Base-by-base conservation (phyloP, 257 asterid genomes). In the Primulina tabacum region DNA sequence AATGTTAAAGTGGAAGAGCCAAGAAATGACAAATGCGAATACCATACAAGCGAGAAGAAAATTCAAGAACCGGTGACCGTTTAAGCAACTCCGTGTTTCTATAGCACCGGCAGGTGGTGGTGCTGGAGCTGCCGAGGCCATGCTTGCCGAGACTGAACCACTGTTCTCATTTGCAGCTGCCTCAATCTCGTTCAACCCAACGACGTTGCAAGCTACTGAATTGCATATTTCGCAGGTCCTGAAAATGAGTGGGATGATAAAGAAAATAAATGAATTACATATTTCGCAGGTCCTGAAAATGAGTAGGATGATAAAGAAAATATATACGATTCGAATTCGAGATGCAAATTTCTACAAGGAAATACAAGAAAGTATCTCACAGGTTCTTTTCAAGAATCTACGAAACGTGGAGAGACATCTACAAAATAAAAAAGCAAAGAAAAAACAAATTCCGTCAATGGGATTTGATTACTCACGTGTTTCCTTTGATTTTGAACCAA, bases 401-500 rank as follows among this genome's bases (percentile, higher is more conserved):
- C 2, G 30, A 28, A 28, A 28, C 30, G 30, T 28, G 30, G 3
- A 47, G 18, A 47, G 4, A 14, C 18, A 47, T 47, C 55, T 12
- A 11, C 9, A 35, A 35, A 35, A 35, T 6, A 43, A 8, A 40
- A 35, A 40, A 11, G 16, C 16, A 32, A 10, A 16, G 28, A 68
- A 30, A 33, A 20, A 32, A n/a, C 6, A 30, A 55, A 10, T n/a
- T 37, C 24, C 28, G 26, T 6, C 20, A n/a, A 73, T 37, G 38
- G 61, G 64, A 66, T 33, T 65, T 18, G 65, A 17, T 60, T 8
- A 79, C 96, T 84, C 67, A 91, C 97, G 84, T 89, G 79, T 91
- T 92, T 72, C 97, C 97, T 82, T 89, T 89, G 85, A 91, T 89
- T 81, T 87, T 89, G 88, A 91, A 91, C 97, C 96, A 92, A 50